Percentiles rank a stretch among this genome's conserved stretches.
Evolutionary conservation across 2,329 filamentous ascomycete genomes (phyloP).

Genomic region (Chalaropsis ovoidea): DNA sequence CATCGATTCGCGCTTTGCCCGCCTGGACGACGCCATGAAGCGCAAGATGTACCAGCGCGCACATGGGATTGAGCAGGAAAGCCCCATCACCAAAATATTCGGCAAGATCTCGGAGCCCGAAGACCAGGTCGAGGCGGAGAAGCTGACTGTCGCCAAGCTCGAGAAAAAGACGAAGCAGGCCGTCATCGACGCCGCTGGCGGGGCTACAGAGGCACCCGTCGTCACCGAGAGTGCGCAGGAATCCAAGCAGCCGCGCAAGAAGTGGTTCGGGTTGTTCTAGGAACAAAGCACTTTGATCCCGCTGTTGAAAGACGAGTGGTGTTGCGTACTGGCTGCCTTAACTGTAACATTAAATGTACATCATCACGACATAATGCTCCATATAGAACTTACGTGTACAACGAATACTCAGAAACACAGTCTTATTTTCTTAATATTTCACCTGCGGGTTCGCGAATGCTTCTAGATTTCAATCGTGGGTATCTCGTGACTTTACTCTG

Average conservation of each 20-base stretch:
- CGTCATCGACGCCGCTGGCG: conserved; percentile 20
- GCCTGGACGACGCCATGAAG: conserved; percentile 80
- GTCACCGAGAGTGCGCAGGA: background rate
- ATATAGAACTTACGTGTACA: background rate
- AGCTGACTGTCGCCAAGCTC: conserved; percentile 26
- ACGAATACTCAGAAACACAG: background rate
- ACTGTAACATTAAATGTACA: conserved; percentile 14
- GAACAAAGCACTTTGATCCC: background rate
- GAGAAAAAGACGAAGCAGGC: conserved; percentile 24
- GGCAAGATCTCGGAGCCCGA: conserved; percentile 33
- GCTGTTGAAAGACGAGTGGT: background rate
- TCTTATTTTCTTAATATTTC: background rate
- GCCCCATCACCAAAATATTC: conserved; percentile 43
- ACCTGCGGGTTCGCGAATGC: background rate
- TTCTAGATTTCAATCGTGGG: background rate
- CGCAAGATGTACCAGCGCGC: conserved; percentile 73
- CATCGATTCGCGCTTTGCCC: conserved; percentile 59
- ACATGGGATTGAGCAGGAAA: conserved; percentile 63
- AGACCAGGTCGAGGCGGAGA: conserved; percentile 33
- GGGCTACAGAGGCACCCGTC: background rate
- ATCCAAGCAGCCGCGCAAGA: conserved; percentile 19
- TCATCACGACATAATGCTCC: background rate
- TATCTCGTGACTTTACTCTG: conserved; percentile 17
- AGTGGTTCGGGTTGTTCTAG: conserved; percentile 25
- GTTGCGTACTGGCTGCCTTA: background rate